These are phyloP conservation scores for Escallonia herrerae DNA, from an alignment of 129 eudicot species.

Conservation along the genomic window DNA sequence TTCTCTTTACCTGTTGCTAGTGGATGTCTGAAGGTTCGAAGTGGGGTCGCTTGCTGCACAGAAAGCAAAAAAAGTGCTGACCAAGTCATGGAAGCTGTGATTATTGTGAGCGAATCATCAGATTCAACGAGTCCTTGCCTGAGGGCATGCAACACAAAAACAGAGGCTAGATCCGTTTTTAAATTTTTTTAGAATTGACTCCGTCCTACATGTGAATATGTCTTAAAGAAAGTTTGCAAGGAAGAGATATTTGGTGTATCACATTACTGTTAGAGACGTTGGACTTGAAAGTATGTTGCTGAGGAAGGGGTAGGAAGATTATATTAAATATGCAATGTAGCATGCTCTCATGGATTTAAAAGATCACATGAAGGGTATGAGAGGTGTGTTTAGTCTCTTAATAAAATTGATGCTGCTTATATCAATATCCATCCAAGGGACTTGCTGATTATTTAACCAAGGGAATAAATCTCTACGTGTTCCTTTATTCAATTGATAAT, in stretches of 20 bases:
- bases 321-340: no score
- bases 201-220: background rate
- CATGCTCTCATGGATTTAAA: no score
- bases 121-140: constrained; percentile 38
- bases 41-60: constrained; percentile 45
- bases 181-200: background rate
- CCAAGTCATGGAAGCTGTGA: constrained; percentile 61
- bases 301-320: no score
- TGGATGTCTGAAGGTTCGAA: constrained; percentile 55
- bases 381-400: no score
- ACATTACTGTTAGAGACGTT: no score
- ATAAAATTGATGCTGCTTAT: no score
- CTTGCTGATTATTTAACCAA: no score
- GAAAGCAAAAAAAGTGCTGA: constrained; percentile 32
- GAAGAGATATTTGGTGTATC: background rate
- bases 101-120: constrained; percentile 48
- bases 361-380: no score
- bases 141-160: constrained; percentile 36
- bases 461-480: no score
- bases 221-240: background rate
- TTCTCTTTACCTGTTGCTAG: constrained; percentile 24
- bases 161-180: constrained; percentile 46
- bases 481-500: no score
- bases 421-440: no score
- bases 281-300: no score